Percentiles rank a stretch among this genome's conserved stretches.
phyloP scores from a whole-genome alignment of 2,329 filamentous ascomycete species.

The Septoria linicola region DNA sequence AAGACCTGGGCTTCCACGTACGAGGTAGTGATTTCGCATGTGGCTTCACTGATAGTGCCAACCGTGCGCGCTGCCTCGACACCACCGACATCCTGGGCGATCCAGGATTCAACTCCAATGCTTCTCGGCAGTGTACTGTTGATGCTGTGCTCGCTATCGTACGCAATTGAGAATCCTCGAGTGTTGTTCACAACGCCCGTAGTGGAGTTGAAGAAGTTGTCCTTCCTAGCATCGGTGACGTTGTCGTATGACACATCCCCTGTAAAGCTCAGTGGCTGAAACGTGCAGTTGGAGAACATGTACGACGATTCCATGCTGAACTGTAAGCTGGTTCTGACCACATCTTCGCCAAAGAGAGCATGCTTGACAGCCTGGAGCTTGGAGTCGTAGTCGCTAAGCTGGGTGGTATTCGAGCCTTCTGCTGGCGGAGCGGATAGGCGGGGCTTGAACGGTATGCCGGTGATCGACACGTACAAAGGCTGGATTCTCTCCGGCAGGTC shows the following conservation, averaged over 20 bases:
- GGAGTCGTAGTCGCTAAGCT: not conserved
- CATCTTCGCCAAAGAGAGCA: conserved; percentile 2
- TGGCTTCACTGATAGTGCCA: conserved; percentile 5
- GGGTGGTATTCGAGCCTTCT: not conserved
- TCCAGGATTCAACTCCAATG: conserved; percentile 6
- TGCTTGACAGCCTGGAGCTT: conserved; percentile 1
- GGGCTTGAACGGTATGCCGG: conserved; percentile 3
- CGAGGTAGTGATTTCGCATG: conserved; percentile 7
- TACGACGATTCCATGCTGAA: conserved; percentile 10
- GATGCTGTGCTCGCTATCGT: conserved; percentile 3
- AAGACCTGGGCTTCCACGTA: conserved; percentile 14
- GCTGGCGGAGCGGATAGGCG: too few relatives aligned
- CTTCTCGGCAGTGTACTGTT: not conserved
- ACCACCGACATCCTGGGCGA: not conserved
- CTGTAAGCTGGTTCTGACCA: not conserved
- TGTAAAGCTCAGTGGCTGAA: not conserved
- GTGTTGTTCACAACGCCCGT: conserved; percentile 1
- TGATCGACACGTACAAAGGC: not conserved
- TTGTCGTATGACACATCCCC: not conserved
- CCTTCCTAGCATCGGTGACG: not conserved
- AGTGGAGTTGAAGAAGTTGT: conserved; percentile 2
- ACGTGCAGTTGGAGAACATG: conserved; percentile 4
- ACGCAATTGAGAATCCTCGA: conserved; percentile 1
- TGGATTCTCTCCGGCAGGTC: not conserved
- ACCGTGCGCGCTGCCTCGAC: not conserved